Percentiles rank a stretch among this genome's conserved stretches.
Conservation (phyloP, 257 asterid species). For the Datura wrightii region DNA sequence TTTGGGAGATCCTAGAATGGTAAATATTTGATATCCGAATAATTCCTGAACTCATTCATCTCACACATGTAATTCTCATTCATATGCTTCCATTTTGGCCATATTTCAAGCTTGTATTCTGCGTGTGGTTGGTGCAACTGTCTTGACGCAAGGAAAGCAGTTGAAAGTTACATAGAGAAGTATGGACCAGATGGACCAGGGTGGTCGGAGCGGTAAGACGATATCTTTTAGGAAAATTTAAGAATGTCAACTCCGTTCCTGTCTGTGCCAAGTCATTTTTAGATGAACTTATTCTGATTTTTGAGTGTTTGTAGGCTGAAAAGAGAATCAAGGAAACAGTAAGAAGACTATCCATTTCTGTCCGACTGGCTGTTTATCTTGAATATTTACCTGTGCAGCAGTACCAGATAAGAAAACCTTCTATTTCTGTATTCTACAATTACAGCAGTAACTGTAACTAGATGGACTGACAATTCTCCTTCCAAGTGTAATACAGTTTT, state of each 20-base stretch:
- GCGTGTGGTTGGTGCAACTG: too few relatives aligned
- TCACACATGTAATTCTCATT: too few relatives aligned
- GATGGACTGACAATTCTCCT: not conserved
- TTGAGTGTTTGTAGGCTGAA: constrained; percentile 66
- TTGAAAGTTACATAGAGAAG: too few relatives aligned
- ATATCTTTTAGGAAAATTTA: not conserved
- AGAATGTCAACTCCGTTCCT: not conserved
- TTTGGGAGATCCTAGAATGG: too few relatives aligned
- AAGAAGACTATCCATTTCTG: not conserved
- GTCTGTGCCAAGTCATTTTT: not conserved
- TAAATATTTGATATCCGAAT: too few relatives aligned
- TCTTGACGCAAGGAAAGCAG: too few relatives aligned
- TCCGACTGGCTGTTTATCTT: not conserved
- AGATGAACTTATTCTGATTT: not conserved
- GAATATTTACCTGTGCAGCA: not conserved
- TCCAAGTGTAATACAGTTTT: not conserved
- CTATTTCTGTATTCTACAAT: not conserved
- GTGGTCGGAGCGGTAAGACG: too few relatives aligned
- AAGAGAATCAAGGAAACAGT: constrained; percentile 64
- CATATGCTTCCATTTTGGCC: too few relatives aligned
- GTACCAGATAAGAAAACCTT: not conserved
- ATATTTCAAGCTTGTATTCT: too few relatives aligned
- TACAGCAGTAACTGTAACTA: not conserved
- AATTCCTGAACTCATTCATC: too few relatives aligned
- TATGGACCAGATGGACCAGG: too few relatives aligned